These are phyloP conservation scores for Zygosaccharomyces sapae DNA, from an alignment of 1,139 yeast genomes.

Conservation along the genomic window DNA sequence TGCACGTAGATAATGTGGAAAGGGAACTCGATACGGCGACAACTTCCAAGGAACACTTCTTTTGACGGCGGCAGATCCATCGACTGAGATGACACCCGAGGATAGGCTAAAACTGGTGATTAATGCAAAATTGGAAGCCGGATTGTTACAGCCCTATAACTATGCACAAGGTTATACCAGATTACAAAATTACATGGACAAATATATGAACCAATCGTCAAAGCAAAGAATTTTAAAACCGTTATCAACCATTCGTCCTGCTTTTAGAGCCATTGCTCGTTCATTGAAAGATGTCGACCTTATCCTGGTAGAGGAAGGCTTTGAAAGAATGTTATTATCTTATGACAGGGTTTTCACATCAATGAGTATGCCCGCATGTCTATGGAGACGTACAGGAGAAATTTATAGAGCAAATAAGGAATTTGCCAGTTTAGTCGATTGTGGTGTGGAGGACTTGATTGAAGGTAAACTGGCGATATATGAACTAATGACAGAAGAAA, in stretches of 20 bases:
- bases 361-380: constrained; percentile 96
- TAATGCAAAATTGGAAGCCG: constrained; percentile 92
- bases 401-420: constrained; percentile 94
- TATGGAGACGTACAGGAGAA: constrained; percentile 97
- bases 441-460: constrained; percentile 81
- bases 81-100: constrained; percentile 90
- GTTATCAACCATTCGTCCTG: constrained; percentile 81
- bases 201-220: constrained; percentile 81
- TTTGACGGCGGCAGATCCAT: constrained; percentile 97
- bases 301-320: constrained; percentile 88
- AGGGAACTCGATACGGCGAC: constrained; percentile 13
- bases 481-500: constrained; percentile 92
- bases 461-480: constrained; percentile 92
- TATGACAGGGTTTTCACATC: constrained; percentile 95
- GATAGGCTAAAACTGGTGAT: constrained; percentile 93
- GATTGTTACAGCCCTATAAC: constrained; percentile 85
- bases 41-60: constrained; percentile 87
- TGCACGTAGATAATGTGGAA: constrained; percentile 1
- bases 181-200: constrained; percentile 86
- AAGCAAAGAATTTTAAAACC: constrained; percentile 88
- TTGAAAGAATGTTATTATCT: constrained; percentile 88
- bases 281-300: constrained; percentile 87
- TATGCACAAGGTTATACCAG: constrained; percentile 93
- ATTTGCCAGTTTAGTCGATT: constrained; percentile 93
- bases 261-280: constrained; percentile 88